Conservation (phyloP, 2,329 filamentous ascomycete genomes). For the Colletotrichum chlorophyti region DNA sequence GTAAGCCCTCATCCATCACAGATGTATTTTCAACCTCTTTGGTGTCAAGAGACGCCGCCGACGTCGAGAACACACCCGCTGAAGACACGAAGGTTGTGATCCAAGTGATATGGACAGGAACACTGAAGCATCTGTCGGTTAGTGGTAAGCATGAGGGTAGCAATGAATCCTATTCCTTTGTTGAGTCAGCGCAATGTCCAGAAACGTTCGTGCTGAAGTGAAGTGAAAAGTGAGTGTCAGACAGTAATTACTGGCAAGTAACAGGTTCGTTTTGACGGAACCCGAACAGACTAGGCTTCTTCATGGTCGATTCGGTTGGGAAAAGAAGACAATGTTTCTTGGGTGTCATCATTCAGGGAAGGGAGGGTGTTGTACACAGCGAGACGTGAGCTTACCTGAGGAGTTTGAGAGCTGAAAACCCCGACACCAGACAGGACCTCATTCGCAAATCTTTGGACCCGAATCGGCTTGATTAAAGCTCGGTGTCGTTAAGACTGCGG, state of each 20-base stretch:
- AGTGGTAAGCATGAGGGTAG: background rate
- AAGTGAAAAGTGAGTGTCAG: constrained; percentile 58
- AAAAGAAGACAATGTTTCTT: constrained; percentile 79
- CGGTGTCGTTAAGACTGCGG: background rate
- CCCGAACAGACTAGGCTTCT: constrained; percentile 75
- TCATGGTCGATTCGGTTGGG: constrained; percentile 89
- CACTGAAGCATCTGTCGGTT: background rate
- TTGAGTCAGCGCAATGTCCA: background rate
- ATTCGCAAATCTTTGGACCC: too few species aligned
- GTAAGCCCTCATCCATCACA: too few species aligned
- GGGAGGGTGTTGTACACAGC: too few species aligned
- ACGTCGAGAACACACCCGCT: too few species aligned
- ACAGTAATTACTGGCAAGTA: constrained; percentile 92
- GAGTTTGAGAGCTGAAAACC: background rate
- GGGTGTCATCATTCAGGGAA: constrained; percentile 73
- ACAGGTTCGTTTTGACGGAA: constrained; percentile 68
- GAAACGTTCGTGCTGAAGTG: background rate
- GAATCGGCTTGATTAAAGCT: background rate
- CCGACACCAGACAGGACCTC: too few species aligned
- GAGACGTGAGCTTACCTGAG: constrained; percentile 11
- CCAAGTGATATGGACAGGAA: background rate
- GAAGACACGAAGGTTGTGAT: too few species aligned
- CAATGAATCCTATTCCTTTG: background rate
- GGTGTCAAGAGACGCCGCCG: too few species aligned
- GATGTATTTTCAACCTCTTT: too few species aligned